Base-by-base conservation (phyloP, 2,329 filamentous ascomycete species). In the Xylariales sp. region DNA sequence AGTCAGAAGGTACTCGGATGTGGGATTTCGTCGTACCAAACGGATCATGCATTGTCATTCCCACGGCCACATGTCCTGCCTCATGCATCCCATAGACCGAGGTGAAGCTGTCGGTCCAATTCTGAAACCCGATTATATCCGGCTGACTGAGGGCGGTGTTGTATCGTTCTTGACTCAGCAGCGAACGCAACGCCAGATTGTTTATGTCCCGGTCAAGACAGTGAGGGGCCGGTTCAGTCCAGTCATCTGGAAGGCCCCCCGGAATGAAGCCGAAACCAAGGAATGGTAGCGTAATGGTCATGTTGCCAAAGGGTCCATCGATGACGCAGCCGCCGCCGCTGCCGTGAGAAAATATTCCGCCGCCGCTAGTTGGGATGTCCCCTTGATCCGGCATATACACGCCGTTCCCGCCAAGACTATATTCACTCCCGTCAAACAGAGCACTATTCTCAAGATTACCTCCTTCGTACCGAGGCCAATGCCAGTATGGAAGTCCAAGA, bases 301-400 rank as follows among this genome's bases (percentile, higher is more conserved):
- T 52, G 47, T 58, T 56, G 9, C 36, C 12, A 46, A 63, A 63
- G 0, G 58, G 57, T 3, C 61, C 61, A 7, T 47, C 50, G 0
- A 46, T 46, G 6, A 63, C 55, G 46, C 61, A 63, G n/a, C 54
- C 59, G 22, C 58, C 58, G 9, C 59, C 60, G 6, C 43, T 52
- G 6, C 50, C 53, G 5, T 54, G 51, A 5, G 56, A 49, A 22
- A 62, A 15, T 32, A 18, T 16, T 7, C 9, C 31, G 15, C 31
- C 31, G 16, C 16, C 31, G 11, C 8, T 7, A 8, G 15, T 9
- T 7, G 9, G 8, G 15, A 9, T 16, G 7, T 9, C 31, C 31
- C 9, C 31, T 14, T 10, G 9, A 8, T 16, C 15, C 10, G 31
- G 9, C 7, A 10, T 8, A 15, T 32, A 32, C 7, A 11, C 9